These are phyloP conservation scores for Galerina marginata DNA, from an alignment of 768 basidiomycete species.

Conservation along the genomic window DNA sequence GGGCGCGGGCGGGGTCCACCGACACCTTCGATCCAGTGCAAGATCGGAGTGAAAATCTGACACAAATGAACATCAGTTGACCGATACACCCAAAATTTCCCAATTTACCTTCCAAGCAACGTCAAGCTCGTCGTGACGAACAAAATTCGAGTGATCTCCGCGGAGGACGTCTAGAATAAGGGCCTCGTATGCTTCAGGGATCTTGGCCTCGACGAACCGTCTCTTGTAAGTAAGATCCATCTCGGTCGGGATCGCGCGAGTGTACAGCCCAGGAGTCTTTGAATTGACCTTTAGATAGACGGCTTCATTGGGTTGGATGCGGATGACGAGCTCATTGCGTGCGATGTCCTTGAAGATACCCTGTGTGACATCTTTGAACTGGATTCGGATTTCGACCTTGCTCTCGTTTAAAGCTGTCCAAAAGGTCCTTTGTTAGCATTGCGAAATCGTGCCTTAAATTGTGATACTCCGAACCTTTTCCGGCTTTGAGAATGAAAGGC, in stretches of 20 bases:
- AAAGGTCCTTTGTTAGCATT: background rate
- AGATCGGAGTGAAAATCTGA: slow-evolving; percentile 91
- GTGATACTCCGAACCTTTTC: slow-evolving; percentile 73
- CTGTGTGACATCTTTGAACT: slow-evolving; percentile 96
- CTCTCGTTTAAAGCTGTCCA: slow-evolving; percentile 90
- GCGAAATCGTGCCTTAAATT: background rate
- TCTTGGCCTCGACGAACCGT: slow-evolving; percentile 87
- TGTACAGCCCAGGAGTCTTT: slow-evolving; percentile 91
- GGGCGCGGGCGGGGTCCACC: slow-evolving; percentile 72
- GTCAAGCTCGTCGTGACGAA: slow-evolving; percentile 96
- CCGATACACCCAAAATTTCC: background rate
- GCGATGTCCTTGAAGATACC: slow-evolving; percentile 97
- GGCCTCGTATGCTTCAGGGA: slow-evolving; percentile 96
- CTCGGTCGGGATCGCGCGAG: slow-evolving; percentile 91
- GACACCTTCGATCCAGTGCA: slow-evolving; percentile 94
- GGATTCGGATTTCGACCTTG: slow-evolving; percentile 97
- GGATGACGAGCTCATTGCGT: slow-evolving; percentile 96
- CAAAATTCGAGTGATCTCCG: slow-evolving; percentile 99
- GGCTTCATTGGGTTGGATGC: slow-evolving; percentile 95
- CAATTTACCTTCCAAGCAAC: slow-evolving; percentile 91
- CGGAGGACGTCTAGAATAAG: slow-evolving; percentile 94
- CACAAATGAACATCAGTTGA: background rate
- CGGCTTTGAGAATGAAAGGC: slow-evolving; percentile 97
- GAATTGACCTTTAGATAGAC: slow-evolving; percentile 97
- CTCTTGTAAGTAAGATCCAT: slow-evolving; percentile 99